Percentiles rank a stretch among this genome's conserved stretches.
Evolutionary conservation across 805 yeast species (phyloP).

Genomic region (Ogataea trehaloabstinens): DNA sequence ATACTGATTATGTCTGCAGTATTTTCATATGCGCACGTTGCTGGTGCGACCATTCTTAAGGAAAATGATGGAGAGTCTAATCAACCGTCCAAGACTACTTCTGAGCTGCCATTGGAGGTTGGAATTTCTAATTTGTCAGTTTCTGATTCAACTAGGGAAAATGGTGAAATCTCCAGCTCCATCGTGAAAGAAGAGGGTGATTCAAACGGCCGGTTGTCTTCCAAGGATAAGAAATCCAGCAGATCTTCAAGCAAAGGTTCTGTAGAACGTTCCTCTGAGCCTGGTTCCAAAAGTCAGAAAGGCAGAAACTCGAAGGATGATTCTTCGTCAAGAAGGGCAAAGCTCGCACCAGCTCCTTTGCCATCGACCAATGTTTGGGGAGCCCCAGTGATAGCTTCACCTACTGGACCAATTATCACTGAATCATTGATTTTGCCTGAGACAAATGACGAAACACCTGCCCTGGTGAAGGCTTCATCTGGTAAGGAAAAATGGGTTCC

Average conservation of each 20-base stretch:
- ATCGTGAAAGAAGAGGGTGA: background rate
- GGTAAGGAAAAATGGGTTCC: constrained; percentile 75
- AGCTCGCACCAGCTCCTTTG: constrained; percentile 63
- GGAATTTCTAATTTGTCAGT: constrained; percentile 13
- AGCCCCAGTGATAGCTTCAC: constrained; percentile 26
- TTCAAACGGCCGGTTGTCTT: background rate
- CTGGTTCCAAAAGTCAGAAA: constrained; percentile 9
- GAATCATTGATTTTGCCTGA: constrained; percentile 31
- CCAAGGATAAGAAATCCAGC: background rate
- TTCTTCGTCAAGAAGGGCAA: constrained; percentile 25
- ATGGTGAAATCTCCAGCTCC: background rate
- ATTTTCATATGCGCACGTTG: constrained; percentile 34
- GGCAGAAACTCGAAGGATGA: constrained; percentile 20
- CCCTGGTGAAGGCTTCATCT: constrained; percentile 24
- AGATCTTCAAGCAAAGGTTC: background rate
- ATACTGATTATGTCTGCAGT: constrained; percentile 27
- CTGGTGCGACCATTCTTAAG: constrained; percentile 23
- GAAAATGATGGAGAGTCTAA: constrained; percentile 6
- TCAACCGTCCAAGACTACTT: constrained; percentile 5
- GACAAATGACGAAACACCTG: constrained; percentile 17
- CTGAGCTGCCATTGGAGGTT: constrained; percentile 8
- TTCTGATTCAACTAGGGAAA: constrained; percentile 6
- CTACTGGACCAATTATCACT: constrained; percentile 36
- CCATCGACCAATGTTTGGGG: constrained; percentile 68
- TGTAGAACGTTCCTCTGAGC: constrained; percentile 7